A percentile compares a stretch with the other conserved stretches of the same genome.
Evolutionary conservation across 2,329 filamentous ascomycete species (phyloP).

Genomic region (Ophioceras dolichostomum): DNA sequence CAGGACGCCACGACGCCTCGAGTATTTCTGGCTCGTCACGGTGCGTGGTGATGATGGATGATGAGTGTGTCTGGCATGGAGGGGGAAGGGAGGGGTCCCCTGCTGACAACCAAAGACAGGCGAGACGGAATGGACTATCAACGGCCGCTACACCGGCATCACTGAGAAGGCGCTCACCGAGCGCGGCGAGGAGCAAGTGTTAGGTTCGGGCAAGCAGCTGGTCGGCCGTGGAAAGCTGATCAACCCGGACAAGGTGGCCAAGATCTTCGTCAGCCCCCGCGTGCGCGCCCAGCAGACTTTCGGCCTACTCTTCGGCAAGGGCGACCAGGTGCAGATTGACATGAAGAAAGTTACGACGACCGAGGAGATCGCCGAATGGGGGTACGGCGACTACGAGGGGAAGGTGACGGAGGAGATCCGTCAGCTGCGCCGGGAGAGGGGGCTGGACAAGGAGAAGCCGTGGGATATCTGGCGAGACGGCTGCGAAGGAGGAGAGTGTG

Average conservation of each 20-base stretch:
- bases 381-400: slow-evolving; percentile 52
- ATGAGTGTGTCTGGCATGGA: neutral
- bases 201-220: slow-evolving; percentile 26
- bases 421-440: slow-evolving; percentile 27
- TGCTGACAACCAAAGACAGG: slow-evolving; percentile 3
- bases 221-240: slow-evolving; percentile 38
- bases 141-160: slow-evolving; percentile 30
- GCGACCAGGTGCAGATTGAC: too few species aligned
- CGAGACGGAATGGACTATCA: slow-evolving; percentile 32
- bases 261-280: slow-evolving; percentile 36
- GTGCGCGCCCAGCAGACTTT: slow-evolving; percentile 34
- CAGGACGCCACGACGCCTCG: slow-evolving; percentile 22
- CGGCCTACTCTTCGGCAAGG: slow-evolving; percentile 16
- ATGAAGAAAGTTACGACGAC: slow-evolving; percentile 29
- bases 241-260: slow-evolving; percentile 31
- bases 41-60: slow-evolving; percentile 7
- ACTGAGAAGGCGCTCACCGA: slow-evolving; percentile 29
- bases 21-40: slow-evolving; percentile 24
- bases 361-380: slow-evolving; percentile 44
- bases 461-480: slow-evolving; percentile 50
- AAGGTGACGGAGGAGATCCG: slow-evolving; percentile 37
- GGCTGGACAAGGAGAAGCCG: slow-evolving; percentile 30
- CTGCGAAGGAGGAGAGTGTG: slow-evolving; percentile 41
- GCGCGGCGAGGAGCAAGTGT: slow-evolving; percentile 29
- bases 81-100: too few species aligned